Conservation (phyloP, 345 rosid species). For the Gossypium turneri region DNA sequence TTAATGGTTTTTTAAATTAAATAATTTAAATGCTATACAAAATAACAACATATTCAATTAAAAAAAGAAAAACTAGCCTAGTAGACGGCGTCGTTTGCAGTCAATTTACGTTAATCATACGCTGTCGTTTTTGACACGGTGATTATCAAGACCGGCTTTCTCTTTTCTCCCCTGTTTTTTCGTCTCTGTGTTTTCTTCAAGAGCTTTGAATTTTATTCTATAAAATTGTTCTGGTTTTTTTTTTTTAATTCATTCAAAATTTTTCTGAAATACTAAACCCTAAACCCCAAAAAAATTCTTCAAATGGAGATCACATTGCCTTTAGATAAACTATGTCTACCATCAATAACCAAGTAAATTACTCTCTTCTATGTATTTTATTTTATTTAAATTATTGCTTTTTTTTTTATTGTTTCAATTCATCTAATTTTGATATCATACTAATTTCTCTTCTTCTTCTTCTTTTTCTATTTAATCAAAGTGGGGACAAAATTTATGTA, state of each 20-base stretch:
- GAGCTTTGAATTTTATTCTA: background rate
- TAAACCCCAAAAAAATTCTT: background rate
- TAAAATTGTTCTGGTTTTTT: no score
- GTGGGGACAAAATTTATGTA: conserved; percentile 44
- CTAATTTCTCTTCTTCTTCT: background rate
- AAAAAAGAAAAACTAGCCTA: no score
- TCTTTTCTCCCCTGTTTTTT: background rate
- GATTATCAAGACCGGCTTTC: background rate
- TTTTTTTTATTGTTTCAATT: background rate
- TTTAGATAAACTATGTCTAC: conserved; percentile 44
- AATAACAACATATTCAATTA: no score
- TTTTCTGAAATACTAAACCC: no score
- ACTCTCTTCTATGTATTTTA: background rate
- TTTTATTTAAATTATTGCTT: background rate
- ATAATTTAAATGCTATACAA: no score
- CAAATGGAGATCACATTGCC: conserved; percentile 66
- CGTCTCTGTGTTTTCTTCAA: background rate
- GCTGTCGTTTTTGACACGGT: background rate
- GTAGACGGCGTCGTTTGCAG: no score
- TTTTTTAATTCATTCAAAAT: no score
- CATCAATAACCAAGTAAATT: conserved; percentile 32
- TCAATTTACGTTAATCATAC: background rate
- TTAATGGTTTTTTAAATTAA: no score
- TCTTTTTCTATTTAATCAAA: background rate
- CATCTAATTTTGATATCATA: background rate